Evolutionary conservation across 768 basidiomycete species (phyloP).

Genomic region (Psilocybe subaeruginosa): DNA sequence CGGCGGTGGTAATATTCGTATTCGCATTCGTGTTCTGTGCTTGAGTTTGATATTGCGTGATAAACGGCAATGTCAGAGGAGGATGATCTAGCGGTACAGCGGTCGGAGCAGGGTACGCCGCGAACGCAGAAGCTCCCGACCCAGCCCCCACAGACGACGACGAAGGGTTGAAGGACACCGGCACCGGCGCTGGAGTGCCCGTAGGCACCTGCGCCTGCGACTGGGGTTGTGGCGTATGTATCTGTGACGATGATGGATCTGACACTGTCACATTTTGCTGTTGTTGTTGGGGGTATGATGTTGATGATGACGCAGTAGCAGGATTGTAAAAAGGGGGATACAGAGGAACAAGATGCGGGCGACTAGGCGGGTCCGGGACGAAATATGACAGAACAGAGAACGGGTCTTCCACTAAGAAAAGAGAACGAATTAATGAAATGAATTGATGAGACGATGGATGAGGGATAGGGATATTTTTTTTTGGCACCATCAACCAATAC

Average conservation of each 20-base stretch:
- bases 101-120: constrained; percentile 28
- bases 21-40: neutral
- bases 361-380: constrained; percentile 57
- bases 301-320: constrained; percentile 15
- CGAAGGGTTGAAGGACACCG: constrained; percentile 13
- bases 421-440: too few relatives aligned
- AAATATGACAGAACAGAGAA: constrained; percentile 68
- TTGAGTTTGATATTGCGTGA: constrained; percentile 1
- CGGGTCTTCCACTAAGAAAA: constrained; percentile 70
- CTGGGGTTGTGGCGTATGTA: constrained; percentile 21
- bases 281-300: constrained; percentile 4
- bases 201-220: constrained; percentile 23
- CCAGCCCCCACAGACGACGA: too few relatives aligned
- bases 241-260: constrained; percentile 12
- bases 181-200: constrained; percentile 10
- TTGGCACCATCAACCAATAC: neutral
- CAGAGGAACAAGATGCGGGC: constrained; percentile 61
- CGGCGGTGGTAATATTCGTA: too few relatives aligned
- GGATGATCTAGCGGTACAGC: constrained; percentile 27
- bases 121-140: too few relatives aligned
- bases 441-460: too few relatives aligned
- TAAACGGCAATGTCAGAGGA: constrained; percentile 22
- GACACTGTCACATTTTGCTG: constrained; percentile 4
- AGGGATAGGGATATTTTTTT: neutral
- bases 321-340: constrained; percentile 45